Conservation (phyloP, 2,329 filamentous ascomycete genomes). For the Leptographium lundbergii region DNA sequence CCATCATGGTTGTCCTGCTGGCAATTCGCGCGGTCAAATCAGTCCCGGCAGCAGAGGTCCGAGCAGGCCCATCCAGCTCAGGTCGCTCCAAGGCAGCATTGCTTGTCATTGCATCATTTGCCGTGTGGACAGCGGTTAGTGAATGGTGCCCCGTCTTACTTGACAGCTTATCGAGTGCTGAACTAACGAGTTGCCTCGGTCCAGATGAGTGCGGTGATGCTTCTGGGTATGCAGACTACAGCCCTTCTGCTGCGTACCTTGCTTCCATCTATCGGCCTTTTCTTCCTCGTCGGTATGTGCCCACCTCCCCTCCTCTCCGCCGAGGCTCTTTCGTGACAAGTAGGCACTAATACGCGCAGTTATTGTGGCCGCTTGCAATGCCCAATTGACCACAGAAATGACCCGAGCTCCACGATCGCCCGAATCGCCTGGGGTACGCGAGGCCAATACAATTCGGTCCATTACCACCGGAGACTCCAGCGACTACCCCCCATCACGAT, state of each 20-base stretch:
- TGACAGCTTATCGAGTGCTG: not conserved
- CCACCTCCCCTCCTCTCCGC: not conserved
- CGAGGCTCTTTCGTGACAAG: not conserved
- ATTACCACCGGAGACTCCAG: conserved; percentile 28
- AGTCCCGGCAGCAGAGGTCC: conserved; percentile 21
- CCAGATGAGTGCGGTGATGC: conserved; percentile 38
- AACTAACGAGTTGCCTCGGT: not conserved
- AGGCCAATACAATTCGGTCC: conserved; percentile 23
- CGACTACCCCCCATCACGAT: conserved; percentile 31
- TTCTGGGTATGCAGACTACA: conserved; percentile 32
- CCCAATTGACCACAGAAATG: conserved; percentile 18
- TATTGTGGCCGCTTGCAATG: conserved; percentile 26
- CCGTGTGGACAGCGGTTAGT: conserved; percentile 43
- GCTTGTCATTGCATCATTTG: conserved; percentile 29
- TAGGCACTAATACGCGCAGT: conserved; percentile 14
- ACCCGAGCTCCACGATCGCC: conserved; percentile 19
- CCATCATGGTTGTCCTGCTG: conserved; percentile 29
- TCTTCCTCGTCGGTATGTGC: conserved; percentile 32
- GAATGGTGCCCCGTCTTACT: not conserved
- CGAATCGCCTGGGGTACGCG: conserved; percentile 25
- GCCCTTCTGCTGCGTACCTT: conserved; percentile 33
- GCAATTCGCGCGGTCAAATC: conserved; percentile 27
- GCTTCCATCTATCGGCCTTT: conserved; percentile 36
- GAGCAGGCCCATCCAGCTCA: conserved; percentile 15
- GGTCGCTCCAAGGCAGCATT: conserved; percentile 28